Evolutionary conservation across 257 asterid species (phyloP).

Genomic region (Solanum chmielewskii): DNA sequence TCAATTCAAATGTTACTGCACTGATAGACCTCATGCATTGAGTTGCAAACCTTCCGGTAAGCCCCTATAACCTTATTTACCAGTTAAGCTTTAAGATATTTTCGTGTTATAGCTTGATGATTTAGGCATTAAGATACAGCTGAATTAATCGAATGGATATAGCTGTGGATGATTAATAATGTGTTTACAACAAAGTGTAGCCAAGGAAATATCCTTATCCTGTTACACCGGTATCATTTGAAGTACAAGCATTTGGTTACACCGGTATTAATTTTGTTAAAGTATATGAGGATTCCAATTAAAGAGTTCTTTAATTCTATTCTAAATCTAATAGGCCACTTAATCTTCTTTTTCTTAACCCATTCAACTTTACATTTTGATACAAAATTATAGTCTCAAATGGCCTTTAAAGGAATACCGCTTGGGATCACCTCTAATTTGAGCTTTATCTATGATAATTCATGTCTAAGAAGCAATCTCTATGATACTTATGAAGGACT

Average conservation of each 20-base stretch:
- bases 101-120: background rate
- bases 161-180: background rate
- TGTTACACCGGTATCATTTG: background rate
- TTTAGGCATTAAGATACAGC: background rate
- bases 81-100: background rate
- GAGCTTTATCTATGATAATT: background rate
- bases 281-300: background rate
- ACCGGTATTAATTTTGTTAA: background rate
- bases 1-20: slow-evolving; percentile 40
- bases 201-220: background rate
- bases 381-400: background rate
- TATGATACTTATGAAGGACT: background rate
- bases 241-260: no score
- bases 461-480: background rate
- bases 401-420: background rate
- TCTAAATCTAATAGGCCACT: background rate
- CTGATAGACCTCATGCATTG: slow-evolving; percentile 39
- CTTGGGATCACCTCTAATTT: background rate
- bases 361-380: background rate
- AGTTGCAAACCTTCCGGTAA: slow-evolving; percentile 35
- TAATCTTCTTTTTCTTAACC: background rate
- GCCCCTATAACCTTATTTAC: background rate
- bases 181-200: background rate
- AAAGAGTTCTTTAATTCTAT: background rate
- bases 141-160: background rate